Evolutionary conservation across 2,329 filamentous ascomycete genomes (phyloP).

Genomic region (Aspergillus unguis): DNA sequence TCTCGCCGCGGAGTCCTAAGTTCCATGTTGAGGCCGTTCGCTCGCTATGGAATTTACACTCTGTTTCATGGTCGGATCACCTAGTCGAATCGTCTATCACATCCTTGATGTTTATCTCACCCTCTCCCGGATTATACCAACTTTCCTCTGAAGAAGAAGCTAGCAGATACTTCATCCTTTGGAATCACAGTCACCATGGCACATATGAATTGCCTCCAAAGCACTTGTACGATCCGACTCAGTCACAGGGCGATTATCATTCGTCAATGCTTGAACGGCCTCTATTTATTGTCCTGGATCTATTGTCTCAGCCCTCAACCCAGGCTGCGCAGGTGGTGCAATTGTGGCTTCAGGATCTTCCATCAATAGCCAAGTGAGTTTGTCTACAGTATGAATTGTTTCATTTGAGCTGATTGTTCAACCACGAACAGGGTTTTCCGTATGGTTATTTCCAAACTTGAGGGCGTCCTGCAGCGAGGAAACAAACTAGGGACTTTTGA

Average conservation of each 20-base stretch:
- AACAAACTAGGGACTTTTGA: slow-evolving; percentile 16
- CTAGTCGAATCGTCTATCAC: slow-evolving; percentile 78
- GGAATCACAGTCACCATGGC: slow-evolving; percentile 43
- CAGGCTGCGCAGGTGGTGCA: slow-evolving; percentile 74
- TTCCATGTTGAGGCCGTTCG: slow-evolving; percentile 92
- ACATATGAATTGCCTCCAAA: slow-evolving; percentile 36
- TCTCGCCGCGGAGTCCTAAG: slow-evolving; percentile 80
- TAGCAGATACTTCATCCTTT: slow-evolving; percentile 41
- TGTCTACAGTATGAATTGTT: background rate
- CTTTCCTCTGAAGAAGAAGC: slow-evolving; percentile 34
- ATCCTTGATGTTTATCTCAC: slow-evolving; percentile 60
- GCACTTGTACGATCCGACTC: slow-evolving; percentile 27
- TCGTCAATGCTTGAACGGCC: slow-evolving; percentile 72
- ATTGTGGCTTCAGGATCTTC: slow-evolving; percentile 67
- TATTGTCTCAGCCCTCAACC: slow-evolving; percentile 67
- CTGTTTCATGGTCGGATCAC: slow-evolving; percentile 63
- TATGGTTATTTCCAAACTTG: slow-evolving; percentile 35
- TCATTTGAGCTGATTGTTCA: slow-evolving; percentile 1
- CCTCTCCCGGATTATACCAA: slow-evolving; percentile 23
- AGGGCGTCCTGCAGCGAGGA: slow-evolving; percentile 29
- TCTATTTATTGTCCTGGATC: slow-evolving; percentile 76
- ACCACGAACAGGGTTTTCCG: slow-evolving; percentile 32
- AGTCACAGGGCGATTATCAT: slow-evolving; percentile 33
- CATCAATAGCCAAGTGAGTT: slow-evolving; percentile 51
- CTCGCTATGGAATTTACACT: slow-evolving; percentile 80